These are phyloP conservation scores for Saccharomycopsis hybrid DNA, from an alignment of 1,139 yeast species.

Conservation along the genomic window DNA sequence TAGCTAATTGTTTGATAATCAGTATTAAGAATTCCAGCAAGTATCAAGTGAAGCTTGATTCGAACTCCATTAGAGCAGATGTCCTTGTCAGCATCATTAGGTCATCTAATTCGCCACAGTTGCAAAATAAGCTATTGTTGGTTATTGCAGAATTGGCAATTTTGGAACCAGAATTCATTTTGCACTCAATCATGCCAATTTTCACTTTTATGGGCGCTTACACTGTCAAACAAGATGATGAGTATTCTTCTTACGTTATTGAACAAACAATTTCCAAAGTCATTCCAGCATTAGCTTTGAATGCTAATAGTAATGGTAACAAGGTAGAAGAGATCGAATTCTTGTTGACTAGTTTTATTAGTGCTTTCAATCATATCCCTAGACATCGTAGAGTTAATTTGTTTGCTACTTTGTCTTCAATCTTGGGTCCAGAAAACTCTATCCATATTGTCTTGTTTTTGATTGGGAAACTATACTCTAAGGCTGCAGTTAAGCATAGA, in stretches of 20 bases:
- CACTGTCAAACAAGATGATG: conserved; percentile 94
- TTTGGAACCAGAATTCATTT: conserved; percentile 81
- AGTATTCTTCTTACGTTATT: conserved; percentile 84
- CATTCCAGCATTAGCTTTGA: conserved; percentile 79
- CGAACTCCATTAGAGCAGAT: conserved; percentile 79
- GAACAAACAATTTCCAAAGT: conserved; percentile 88
- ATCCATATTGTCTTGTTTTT: conserved; percentile 70
- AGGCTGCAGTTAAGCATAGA: conserved; percentile 47
- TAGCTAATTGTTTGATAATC: conserved; percentile 80
- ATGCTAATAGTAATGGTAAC: conserved; percentile 38
- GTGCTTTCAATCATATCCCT: conserved; percentile 94
- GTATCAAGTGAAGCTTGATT: conserved; percentile 38
- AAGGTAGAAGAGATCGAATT: conserved; percentile 69
- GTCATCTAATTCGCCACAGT: conserved; percentile 86
- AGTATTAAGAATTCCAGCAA: conserved; percentile 51
- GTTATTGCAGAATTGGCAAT: conserved; percentile 86
- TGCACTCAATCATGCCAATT: conserved; percentile 97
- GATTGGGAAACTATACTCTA: conserved; percentile 71
- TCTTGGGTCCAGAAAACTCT: conserved; percentile 65
- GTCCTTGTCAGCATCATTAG: conserved; percentile 86
- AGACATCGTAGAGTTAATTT: conserved; percentile 89
- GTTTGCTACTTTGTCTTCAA: conserved; percentile 68
- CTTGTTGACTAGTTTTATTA: conserved; percentile 77
- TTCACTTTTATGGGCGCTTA: conserved; percentile 99
- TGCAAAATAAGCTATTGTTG: conserved; percentile 78